These are phyloP conservation scores for Penicillium maclennaniae DNA, from an alignment of 495 filamentous ascomycete genomes.

Conservation along the genomic window DNA sequence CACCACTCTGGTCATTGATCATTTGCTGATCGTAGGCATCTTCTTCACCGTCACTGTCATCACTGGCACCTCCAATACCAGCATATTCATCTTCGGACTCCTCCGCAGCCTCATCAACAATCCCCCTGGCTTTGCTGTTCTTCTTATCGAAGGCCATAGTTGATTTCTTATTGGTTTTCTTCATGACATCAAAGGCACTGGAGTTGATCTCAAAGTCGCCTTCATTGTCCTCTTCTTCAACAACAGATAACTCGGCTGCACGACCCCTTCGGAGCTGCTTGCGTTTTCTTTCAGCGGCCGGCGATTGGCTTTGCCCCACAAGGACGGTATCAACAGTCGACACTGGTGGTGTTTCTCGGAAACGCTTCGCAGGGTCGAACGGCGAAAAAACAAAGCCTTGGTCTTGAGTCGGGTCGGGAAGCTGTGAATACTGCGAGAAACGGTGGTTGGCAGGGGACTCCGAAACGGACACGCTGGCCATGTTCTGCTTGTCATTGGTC, in stretches of 20 bases:
- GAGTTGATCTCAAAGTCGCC: conserved; percentile 42
- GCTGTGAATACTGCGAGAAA: conserved; percentile 56
- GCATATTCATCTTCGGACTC: conserved; percentile 99
- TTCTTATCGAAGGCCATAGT: conserved; percentile 67
- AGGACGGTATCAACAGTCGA: conserved; percentile 71
- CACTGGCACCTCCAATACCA: conserved; percentile 83
- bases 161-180: conserved; percentile 59
- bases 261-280: conserved; percentile 53
- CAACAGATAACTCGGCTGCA: conserved; percentile 32
- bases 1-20: conserved; percentile 86
- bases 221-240: conserved; percentile 36
- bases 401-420: conserved; percentile 83
- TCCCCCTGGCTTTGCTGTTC: conserved; percentile 80
- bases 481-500: conserved; percentile 27
- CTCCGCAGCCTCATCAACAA: conserved; percentile 89
- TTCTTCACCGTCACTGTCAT: conserved; percentile 76
- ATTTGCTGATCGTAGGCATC: conserved; percentile 67
- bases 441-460: conserved; percentile 40
- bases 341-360: conserved; percentile 52
- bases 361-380: conserved; percentile 54
- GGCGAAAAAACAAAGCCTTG: conserved; percentile 66
- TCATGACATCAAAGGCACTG: conserved; percentile 73
- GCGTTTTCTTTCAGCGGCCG: conserved; percentile 54
- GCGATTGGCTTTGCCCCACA: conserved; percentile 54
- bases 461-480: conserved; percentile 38